phyloP scores from a whole-genome alignment of 371 early-diverging fungal genomes.

The Mortierella sp. region DNA sequence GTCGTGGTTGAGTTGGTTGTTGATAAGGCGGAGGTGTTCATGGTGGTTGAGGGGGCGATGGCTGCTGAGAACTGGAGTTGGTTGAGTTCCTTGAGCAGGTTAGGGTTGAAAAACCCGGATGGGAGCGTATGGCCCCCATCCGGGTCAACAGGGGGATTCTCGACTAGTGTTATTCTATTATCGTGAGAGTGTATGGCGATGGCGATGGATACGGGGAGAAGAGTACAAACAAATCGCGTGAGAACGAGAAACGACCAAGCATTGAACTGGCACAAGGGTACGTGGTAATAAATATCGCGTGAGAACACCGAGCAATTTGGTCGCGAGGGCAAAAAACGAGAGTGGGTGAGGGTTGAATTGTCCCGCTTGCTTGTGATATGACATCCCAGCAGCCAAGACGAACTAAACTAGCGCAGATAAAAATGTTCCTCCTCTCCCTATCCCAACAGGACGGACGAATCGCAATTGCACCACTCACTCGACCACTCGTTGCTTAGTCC shows the following conservation, averaged over 20 bases:
- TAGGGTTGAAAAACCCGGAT: constrained; percentile 30
- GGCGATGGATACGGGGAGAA: neutral
- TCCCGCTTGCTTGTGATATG: neutral
- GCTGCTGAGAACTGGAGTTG: constrained; percentile 17
- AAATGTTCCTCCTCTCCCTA: neutral
- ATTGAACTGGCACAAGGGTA: neutral
- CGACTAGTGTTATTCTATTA: constrained; percentile 48
- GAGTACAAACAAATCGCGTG: constrained; percentile 4
- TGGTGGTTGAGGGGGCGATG: neutral
- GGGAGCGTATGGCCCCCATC: constrained; percentile 52
- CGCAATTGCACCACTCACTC: constrained; percentile 12
- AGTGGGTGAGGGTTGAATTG: neutral
- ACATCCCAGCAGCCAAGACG: neutral
- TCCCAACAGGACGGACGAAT: neutral
- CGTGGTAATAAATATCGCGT: constrained; percentile 10
- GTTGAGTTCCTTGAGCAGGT: constrained; percentile 41
- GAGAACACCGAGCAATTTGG: constrained; percentile 1
- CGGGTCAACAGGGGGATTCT: constrained; percentile 52
- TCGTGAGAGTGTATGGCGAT: neutral
- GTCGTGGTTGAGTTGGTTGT: neutral
- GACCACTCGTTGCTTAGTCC: neutral
- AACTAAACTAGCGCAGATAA: neutral
- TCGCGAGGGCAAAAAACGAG: neutral
- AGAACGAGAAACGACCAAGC: neutral
- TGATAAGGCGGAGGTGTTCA: neutral